Evolutionary conservation across 331 rosid species (phyloP), one percentile per base, ranked within the genome.

Genomic region (Telfairia occidentalis): DNA sequence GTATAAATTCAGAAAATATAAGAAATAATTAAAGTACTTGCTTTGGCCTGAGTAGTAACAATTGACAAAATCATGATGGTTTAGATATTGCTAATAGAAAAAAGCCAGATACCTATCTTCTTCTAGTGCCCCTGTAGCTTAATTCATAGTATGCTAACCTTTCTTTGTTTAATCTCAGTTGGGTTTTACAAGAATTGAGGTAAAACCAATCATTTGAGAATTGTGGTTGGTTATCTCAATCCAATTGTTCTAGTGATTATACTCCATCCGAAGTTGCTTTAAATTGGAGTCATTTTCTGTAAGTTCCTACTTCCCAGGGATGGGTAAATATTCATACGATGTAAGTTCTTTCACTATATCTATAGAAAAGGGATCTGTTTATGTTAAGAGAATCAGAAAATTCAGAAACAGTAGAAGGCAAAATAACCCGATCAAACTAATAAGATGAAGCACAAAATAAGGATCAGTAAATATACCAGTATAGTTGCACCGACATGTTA

Each of bases 401-500:
- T 26, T 69, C 24, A 66, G 6, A 43, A 13, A 69, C 21, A 28
- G 38, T 7, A 24, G 26, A 46, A 1, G 43, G 43, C 18, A 9
- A 46, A 71, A 0, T 48, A 48, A 13, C 60, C 42, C 38, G 48
- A 18, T 48, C 2, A 7, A 48, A 71, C 45, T 29, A 29, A 28
- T 71, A 29, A 28, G 75, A 71, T 48, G 29, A 71, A 46, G n/a
- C 5, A 29, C 28, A 71, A 49, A 43, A 71, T 8, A 71, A 46
- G 48, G 59, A 48, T 48, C 45, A 48, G 59, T 16, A 19, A 55
- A 50, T 3, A 48, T 82, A 95, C 99, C 90, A 1, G 97, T 84
- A 78, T 87, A 90, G 87, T 89, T 95, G 96, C 96, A 86, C 74
- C 96, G 93, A 80, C 96, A 95, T 61, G 97, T 85, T 26, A 95